Base-by-base conservation (phyloP, 768 basidiomycete genomes). In the Suillus discolor region DNA sequence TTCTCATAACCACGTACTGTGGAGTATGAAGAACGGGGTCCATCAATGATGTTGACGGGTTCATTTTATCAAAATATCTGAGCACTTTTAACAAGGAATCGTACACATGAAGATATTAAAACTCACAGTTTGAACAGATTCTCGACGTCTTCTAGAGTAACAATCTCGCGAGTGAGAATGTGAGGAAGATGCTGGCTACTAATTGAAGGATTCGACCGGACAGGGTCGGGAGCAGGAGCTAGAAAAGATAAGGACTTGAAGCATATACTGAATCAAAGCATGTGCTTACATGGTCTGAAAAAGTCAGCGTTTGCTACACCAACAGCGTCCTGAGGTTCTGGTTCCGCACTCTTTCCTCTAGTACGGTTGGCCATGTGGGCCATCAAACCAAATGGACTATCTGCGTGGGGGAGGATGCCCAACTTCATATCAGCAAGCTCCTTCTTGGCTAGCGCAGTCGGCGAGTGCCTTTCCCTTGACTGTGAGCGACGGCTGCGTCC, bases 11-110 rank as follows among this genome's bases (percentile, higher is more conserved):
- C 2, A 92, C 92, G 68, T 83, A 84, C 62, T 90, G 89, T 6
- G 94, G 90, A 0, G 93, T 95, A 73, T 98, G 96, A 25, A 97
- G 83, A 39, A 85, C 83, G 12, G 91, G 89, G 69, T 96, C 95
- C 25, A 97, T 79, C 31, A 97, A 74, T 3, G 89, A 94, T 23
- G 93, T 78, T 0, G 92, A 93, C 9, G 86, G 79, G 71, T 94
- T 94, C 85, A 94, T 92, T 69, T 85, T 84, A 60, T 90, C 86
- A 69, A 91, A 93, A 74, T 87, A 93, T 64, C 91, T 92, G 71
- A 63, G 12, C 65, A 64, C 6, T 6, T 64, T 59, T 60, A 53
- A 62, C 34, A 57, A 59, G n/a, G 38, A 54, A 16, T 53, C 16
- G 41, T 28, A 18, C 15, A 7, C n/a, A 12, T 31, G 4, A 31